phyloP scores from a whole-genome alignment of 805 yeast species.

The Candida hungchunana region DNA sequence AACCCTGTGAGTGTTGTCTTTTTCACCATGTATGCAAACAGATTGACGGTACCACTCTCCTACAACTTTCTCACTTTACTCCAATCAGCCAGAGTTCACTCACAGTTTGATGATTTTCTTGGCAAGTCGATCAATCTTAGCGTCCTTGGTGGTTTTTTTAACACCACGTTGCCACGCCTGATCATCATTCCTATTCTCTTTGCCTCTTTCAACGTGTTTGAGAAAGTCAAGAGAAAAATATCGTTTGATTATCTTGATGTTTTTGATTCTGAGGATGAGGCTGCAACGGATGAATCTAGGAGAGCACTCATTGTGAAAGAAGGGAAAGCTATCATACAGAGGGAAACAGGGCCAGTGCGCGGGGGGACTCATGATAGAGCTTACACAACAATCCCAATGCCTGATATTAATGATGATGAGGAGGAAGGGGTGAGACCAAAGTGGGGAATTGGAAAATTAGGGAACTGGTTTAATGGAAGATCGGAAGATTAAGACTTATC shows the following conservation, averaged over 20 bases:
- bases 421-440: background rate
- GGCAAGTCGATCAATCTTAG: constrained; percentile 75
- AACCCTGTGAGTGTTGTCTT: constrained; percentile 74
- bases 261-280: constrained; percentile 39
- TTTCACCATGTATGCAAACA: constrained; percentile 74
- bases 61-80: constrained; percentile 73
- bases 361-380: constrained; percentile 5
- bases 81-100: constrained; percentile 38
- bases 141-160: constrained; percentile 66
- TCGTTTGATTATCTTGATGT: constrained; percentile 29
- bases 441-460: constrained; percentile 1
- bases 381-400: background rate
- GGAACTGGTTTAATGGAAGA: constrained; percentile 1
- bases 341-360: constrained; percentile 17
- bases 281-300: constrained; percentile 18
- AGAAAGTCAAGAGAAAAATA: constrained; percentile 40
- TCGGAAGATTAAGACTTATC: too few species aligned
- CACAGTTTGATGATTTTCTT: constrained; percentile 65
- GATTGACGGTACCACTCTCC: constrained; percentile 77
- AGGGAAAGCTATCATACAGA: constrained; percentile 23
- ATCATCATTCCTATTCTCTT: constrained; percentile 65
- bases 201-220: constrained; percentile 64
- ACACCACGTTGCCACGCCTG: constrained; percentile 72
- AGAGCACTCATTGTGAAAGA: constrained; percentile 20
- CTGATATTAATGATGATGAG: constrained; percentile 1